phyloP scores from a whole-genome alignment of 257 asterid species.

The Henckelia pumila region DNA sequence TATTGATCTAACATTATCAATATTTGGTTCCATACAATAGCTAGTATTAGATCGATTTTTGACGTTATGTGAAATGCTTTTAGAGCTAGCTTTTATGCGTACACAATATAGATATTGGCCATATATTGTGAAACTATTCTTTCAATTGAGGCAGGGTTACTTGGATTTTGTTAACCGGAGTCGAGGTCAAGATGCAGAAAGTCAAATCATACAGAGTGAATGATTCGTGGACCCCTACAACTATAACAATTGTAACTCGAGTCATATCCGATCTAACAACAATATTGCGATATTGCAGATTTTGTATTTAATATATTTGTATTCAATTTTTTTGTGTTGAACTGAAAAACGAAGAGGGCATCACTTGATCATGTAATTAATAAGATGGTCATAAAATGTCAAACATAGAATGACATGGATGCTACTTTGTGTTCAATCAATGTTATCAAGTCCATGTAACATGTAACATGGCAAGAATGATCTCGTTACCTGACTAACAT shows the following conservation, averaged over 20 bases:
- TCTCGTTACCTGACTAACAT: too few species aligned
- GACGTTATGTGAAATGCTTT: neutral
- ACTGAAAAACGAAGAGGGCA: too few species aligned
- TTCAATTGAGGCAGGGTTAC: constrained; percentile 53
- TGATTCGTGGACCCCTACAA: constrained; percentile 11
- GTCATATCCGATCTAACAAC: neutral
- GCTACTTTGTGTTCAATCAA: too few species aligned
- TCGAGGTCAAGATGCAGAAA: constrained; percentile 24
- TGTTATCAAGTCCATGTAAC: too few species aligned
- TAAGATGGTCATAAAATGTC: too few species aligned
- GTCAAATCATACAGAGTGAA: constrained; percentile 12
- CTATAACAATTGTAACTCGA: neutral
- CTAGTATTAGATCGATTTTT: constrained; percentile 5
- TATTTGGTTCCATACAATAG: neutral
- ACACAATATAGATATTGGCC: neutral
- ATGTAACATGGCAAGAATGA: too few species aligned
- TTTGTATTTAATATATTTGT: too few species aligned
- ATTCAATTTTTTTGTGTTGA: too few species aligned
- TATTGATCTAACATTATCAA: neutral
- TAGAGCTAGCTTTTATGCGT: constrained; percentile 60
- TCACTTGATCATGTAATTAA: too few species aligned
- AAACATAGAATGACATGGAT: too few species aligned
- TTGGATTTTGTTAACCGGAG: constrained; percentile 55
- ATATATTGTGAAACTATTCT: neutral
- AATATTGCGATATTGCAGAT: too few species aligned